phyloP scores from a whole-genome alignment of 75 land plant species.

The Pinus taeda region DNA sequence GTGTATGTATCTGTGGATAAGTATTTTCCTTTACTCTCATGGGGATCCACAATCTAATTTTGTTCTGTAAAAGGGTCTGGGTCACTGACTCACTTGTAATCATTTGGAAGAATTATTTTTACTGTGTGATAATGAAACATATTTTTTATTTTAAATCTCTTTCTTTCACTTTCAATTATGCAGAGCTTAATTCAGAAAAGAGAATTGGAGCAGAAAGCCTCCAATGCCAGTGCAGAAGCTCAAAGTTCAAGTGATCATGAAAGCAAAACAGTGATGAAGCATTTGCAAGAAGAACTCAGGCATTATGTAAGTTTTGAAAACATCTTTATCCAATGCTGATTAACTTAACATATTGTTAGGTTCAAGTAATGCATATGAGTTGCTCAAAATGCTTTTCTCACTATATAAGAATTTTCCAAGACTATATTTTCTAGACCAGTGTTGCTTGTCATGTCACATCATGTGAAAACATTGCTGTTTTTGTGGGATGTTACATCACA shows the following conservation, averaged over 20 bases:
- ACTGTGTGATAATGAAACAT: background rate
- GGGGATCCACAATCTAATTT: background rate
- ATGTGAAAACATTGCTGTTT: too few species aligned
- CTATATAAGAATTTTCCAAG: background rate
- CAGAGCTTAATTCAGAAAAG: constrained; percentile 54
- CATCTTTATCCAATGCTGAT: background rate
- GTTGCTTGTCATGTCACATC: too few species aligned
- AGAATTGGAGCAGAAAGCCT: constrained; percentile 48
- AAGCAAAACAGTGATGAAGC: constrained; percentile 46
- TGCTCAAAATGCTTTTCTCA: background rate
- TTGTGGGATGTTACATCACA: too few species aligned
- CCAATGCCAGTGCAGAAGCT: constrained; percentile 19
- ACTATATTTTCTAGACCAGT: too few species aligned
- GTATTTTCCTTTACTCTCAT: background rate
- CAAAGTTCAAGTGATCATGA: constrained; percentile 38
- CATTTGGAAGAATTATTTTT: background rate
- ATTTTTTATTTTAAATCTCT: constrained; percentile 1
- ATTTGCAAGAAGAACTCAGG: constrained; percentile 75
- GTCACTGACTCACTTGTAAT: background rate
- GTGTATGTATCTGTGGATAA: background rate
- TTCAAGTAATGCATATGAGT: background rate
- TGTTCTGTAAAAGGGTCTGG: background rate
- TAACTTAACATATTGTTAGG: background rate
- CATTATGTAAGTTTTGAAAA: constrained; percentile 51
- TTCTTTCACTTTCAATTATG: background rate